Evolutionary conservation across 106 monocot species (phyloP), one percentile per base, ranked within the genome.

Genomic region (Gastrodia elata): DNA sequence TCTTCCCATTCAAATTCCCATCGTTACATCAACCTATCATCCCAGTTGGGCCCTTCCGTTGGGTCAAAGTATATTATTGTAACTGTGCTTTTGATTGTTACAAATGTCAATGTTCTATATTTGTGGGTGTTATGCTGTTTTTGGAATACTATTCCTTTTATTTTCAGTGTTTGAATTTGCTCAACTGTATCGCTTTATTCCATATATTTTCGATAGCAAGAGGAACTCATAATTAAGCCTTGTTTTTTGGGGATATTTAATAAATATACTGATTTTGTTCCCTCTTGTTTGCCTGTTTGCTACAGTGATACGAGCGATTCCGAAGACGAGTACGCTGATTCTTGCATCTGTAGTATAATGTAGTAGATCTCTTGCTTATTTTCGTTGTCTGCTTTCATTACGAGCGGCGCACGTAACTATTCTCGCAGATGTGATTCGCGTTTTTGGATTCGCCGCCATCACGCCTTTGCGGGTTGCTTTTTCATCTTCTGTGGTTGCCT

Each of bases 301-400:
- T 32, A 35, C 78, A 83, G 82, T 75, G 82, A 83, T 75, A 49
- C 82, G 49, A 75, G 75, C 32, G 78, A 83, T 64, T 83, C 78
- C 6, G 78, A 83, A 36, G 70, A 74, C 20, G 82, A 83, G 74
- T 44, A 68, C 30, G 73, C 39, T 44, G 82, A 82, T 75, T 69
- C 74, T 39, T 83, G 78, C 32, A 24, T 71, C 15, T 83, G 78
- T 71, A 61, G 37, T 71, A 52, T 83, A 74, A 49, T 78, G 78
- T 83, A 71, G 52, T 52, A 52, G 75, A 78, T 32, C 34, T 57
- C 52, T 81, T 73, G 40, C 15, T 32, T 44, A 64, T 64, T 34
- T 40, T n/a, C 15, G 18, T 58, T n/a, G n/a, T 34, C 39, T 25
- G 25, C 38, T 15, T 32, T 39, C 25, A 38, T 57, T 22, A 35